These are phyloP conservation scores for Cladosporium sp. DNA, from an alignment of 2,329 filamentous ascomycete genomes.

Conservation along the genomic window DNA sequence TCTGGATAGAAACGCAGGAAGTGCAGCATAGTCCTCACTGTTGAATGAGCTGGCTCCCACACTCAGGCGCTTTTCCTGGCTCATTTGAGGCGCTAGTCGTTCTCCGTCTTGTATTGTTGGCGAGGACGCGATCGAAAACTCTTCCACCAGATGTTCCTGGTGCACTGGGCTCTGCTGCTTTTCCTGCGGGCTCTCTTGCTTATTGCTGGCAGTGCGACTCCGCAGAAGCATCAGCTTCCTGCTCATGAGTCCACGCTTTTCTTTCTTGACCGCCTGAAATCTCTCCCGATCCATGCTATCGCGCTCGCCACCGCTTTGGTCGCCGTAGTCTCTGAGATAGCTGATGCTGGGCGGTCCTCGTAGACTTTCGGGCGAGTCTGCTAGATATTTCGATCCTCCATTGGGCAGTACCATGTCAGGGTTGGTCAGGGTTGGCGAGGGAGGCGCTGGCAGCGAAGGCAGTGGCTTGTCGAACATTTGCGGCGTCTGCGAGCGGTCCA, in stretches of 20 bases:
- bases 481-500: not conserved
- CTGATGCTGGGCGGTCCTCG: conserved; percentile 27
- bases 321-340: conserved; percentile 22
- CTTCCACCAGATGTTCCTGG: conserved; percentile 3
- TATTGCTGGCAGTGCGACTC: conserved; percentile 23
- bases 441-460: conserved; percentile 42
- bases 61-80: conserved; percentile 23
- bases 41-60: conserved; percentile 37
- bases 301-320: conserved; percentile 5
- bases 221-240: conserved; percentile 31
- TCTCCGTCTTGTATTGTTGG: conserved; percentile 29
- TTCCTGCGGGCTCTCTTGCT: not conserved
- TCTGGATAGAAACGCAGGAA: conserved; percentile 31
- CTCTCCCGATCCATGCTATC: conserved; percentile 8
- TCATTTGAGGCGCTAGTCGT: conserved; percentile 22
- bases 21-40: conserved; percentile 42
- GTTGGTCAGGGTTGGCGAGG: conserved; percentile 84
- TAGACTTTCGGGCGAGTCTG: conserved; percentile 19
- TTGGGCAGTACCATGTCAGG: conserved; percentile 85
- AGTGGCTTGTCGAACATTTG: conserved; percentile 8
- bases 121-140: conserved; percentile 22
- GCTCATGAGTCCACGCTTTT: conserved; percentile 28
- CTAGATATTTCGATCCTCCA: conserved; percentile 40
- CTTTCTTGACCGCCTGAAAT: conserved; percentile 17
- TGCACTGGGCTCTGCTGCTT: conserved; percentile 7